Evolutionary conservation across 2,329 filamentous ascomycete species (phyloP), one percentile per base, ranked within the genome.

Genomic region (Talaromyces atroroseus): DNA sequence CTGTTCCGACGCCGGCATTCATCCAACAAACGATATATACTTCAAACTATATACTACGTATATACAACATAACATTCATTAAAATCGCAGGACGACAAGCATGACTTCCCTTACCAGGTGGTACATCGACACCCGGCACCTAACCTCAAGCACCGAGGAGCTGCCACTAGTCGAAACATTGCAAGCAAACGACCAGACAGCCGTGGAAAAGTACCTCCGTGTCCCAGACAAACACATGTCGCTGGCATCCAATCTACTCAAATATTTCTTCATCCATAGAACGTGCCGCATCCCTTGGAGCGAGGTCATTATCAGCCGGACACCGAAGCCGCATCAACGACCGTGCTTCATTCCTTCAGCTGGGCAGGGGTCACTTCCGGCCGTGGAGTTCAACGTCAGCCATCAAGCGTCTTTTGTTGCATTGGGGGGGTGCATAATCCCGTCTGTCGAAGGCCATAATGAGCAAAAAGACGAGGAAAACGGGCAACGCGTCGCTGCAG

Each of bases 341-440:
- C 84, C 84, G 0, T 84, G 79, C 63, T 84, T 79, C 56, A 70
- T 79, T 11, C 71, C 81, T 21, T 65, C 73, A 1, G 26, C 36
- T 8, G 8, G 52, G 8, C 24, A 52, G 12, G 59, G 66, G 8
- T 24, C 54, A n/a, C 59, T 63, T 32, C 61, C 64, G 1, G 62
- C 62, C 10, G 70, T 85, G 38, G 82, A 86, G 60, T 87, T 87
- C 73, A 87, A 87, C 60, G 77, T 86, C 54, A 83, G 80, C 32
- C 84, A 87, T 60, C 84, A 87, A 68, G 82, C 82, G 18, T 82
- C 81, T 0, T 70, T 87, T 3, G 81, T 85, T n/a, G 76, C 78
- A 0, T 69, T 87, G 5, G 79, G 83, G 1, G 82, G 84, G 12
- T 76, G 72, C 20, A 61, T 67, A 8, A 66, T 66, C 7, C 65